Base-by-base conservation (phyloP, 192 early-diverging fungal species). In the Podochytrium sp. region DNA sequence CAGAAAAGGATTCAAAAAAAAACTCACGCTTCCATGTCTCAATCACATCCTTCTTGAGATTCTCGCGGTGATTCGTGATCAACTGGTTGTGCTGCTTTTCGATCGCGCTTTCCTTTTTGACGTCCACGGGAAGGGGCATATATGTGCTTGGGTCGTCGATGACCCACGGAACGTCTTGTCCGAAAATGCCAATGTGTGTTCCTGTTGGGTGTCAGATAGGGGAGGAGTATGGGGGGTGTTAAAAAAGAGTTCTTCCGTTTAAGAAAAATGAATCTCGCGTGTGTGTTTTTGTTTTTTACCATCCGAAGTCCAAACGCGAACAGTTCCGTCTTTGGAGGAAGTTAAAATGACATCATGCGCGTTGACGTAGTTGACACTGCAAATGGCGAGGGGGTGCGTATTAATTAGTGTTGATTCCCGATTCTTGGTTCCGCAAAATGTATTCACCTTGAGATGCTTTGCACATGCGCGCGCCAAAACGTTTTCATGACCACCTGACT, bases 171-270 rank as follows among this genome's bases (percentile, higher is more conserved):
- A 79, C 69, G 43, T 85, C 83, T 49, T 85, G 82, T 1, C 86
- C 86, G 67, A 87, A 86, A 29, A 81, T 77, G 7, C 86, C 86
- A 49, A 87, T 85, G 70, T 83, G 83, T 40, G 62, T 59, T 23
- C 86, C 85, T 79, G 53, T 0, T n/a, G 6, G 12, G 16, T 55
- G 23, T 6, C 20, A 55, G 7, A 47, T 12, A 47, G 20, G 43
- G 43, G 20, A 47, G 7, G 10, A 12, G 7, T 47, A 7, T 47
- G 43, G 10, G 20, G 43, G 43, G 43, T 7, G 20, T 12, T 20
- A 47, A 47, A 47, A 47, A 47, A 47, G 7, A 47, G 20, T 47
- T 7, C 7, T 29, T 25, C 52, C n/a, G n/a, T n/a, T n/a, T n/a
- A n/a, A n/a, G n/a, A n/a, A n/a, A n/a, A n/a, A n/a, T n/a, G 56